Percentiles rank a stretch among this genome's conserved stretches.
Conservation (phyloP, 179 eudicot species). For the Beta corolliflora region DNA sequence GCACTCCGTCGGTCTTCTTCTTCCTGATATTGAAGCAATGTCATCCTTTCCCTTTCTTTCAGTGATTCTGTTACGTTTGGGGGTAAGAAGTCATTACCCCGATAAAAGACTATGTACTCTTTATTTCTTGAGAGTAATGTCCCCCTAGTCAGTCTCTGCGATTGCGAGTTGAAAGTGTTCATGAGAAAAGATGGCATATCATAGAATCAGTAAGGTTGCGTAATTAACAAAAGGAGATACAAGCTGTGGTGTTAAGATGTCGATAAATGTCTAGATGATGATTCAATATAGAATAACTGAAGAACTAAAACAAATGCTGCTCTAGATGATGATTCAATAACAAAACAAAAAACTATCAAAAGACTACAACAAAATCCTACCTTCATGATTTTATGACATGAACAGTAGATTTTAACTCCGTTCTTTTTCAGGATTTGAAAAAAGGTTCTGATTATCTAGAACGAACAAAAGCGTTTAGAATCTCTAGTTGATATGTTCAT, state of each 20-base stretch:
- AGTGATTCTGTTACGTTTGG: constrained; percentile 62
- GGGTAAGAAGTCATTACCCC: constrained; percentile 94
- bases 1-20: constrained; percentile 65
- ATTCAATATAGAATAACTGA: no score
- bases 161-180: constrained; percentile 17
- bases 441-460: neutral
- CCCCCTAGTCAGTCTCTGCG: constrained; percentile 91
- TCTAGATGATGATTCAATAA: neutral
- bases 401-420: neutral
- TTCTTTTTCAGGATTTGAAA: neutral
- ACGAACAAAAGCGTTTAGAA: neutral
- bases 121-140: constrained; percentile 86
- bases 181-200: neutral
- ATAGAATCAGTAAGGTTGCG: neutral
- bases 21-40: constrained; percentile 63
- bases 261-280: neutral
- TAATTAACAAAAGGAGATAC: neutral
- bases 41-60: constrained; percentile 59
- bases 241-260: neutral
- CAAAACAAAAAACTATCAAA: neutral
- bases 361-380: neutral
- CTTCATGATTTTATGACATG: neutral
- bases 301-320: no score
- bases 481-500: neutral
- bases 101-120: constrained; percentile 87